Evolutionary conservation across 2,329 filamentous ascomycete genomes (phyloP).

Genomic region (Xylaria sp.): DNA sequence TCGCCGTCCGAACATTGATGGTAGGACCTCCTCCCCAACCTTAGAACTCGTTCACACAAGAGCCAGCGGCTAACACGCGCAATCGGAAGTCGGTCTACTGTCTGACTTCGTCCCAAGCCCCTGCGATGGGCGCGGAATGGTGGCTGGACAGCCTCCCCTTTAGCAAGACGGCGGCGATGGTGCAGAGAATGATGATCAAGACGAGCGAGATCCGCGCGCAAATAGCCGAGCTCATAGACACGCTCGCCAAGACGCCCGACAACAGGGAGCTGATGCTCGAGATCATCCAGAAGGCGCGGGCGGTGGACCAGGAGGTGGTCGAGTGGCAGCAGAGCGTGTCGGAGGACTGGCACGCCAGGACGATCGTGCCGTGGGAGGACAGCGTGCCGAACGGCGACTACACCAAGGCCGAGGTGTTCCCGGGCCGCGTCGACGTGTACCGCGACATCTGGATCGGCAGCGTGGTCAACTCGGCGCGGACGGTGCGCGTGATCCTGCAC

Average conservation of each 20-base stretch:
- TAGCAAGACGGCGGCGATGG: slow-evolving; percentile 60
- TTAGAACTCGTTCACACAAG: background rate
- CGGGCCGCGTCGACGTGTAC: slow-evolving; percentile 70
- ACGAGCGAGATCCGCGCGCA: slow-evolving; percentile 67
- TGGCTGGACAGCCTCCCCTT: slow-evolving; percentile 66
- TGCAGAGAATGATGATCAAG: slow-evolving; percentile 64
- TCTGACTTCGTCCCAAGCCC: slow-evolving; percentile 63
- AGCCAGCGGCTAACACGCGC: slow-evolving; percentile 3
- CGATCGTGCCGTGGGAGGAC: slow-evolving; percentile 66
- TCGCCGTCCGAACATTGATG: slow-evolving; percentile 70
- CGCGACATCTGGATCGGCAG: slow-evolving; percentile 68
- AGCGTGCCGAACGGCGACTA: slow-evolving; percentile 64
- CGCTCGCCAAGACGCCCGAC: slow-evolving; percentile 59
- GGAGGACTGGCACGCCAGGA: slow-evolving; percentile 61
- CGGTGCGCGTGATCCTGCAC: slow-evolving; percentile 65
- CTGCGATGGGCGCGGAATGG: slow-evolving; percentile 67
- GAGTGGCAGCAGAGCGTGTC: slow-evolving; percentile 64
- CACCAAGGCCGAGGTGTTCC: slow-evolving; percentile 65
- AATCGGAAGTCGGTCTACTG: slow-evolving; percentile 64
- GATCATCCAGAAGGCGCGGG: slow-evolving; percentile 63
- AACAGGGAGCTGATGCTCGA: slow-evolving; percentile 63
- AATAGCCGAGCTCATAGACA: slow-evolving; percentile 62
- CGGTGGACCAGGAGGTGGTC: slow-evolving; percentile 63
- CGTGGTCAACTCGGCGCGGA: slow-evolving; percentile 66
- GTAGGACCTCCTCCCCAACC: slow-evolving; percentile 50